phyloP scores from a whole-genome alignment of 2,329 filamentous ascomycete genomes.

The Aplosporella prunicola region DNA sequence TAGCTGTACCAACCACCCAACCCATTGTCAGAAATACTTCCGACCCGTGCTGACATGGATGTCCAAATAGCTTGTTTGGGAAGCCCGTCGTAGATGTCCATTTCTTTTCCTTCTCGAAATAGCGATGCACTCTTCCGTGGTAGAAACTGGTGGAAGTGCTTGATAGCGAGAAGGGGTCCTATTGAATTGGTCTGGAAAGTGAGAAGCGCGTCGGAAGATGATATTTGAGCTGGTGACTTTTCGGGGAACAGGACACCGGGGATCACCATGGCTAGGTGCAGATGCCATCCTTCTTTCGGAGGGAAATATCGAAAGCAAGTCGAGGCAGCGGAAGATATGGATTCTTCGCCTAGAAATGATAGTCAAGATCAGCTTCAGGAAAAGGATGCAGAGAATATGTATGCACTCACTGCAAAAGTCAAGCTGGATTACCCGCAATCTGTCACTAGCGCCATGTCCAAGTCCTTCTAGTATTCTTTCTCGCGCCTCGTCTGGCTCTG shows the following conservation, averaged over 20 bases:
- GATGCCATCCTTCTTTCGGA: slow-evolving; percentile 3
- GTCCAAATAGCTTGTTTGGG: slow-evolving; percentile 54
- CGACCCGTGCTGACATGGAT: slow-evolving; percentile 71
- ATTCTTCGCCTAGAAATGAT: slow-evolving; percentile 53
- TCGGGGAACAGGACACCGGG: slow-evolving; percentile 67
- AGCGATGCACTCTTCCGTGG: slow-evolving; percentile 49
- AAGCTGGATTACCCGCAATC: slow-evolving; percentile 44
- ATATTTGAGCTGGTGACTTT: slow-evolving; percentile 57
- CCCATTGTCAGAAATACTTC: slow-evolving; percentile 61
- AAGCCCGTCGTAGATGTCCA: slow-evolving; percentile 19
- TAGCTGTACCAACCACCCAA: slow-evolving; percentile 78
- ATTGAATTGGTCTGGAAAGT: slow-evolving; percentile 67
- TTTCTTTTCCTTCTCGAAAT: slow-evolving; percentile 11
- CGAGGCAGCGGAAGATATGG: slow-evolving; percentile 49
- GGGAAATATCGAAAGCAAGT: slow-evolving; percentile 47
- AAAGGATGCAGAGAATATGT: background rate
- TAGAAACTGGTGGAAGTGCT: slow-evolving; percentile 62
- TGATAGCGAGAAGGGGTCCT: slow-evolving; percentile 65
- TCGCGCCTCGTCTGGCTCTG: slow-evolving; percentile 40
- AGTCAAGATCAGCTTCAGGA: background rate
- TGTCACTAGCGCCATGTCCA: slow-evolving; percentile 33
- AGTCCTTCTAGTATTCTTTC: slow-evolving; percentile 43
- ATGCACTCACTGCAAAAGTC: slow-evolving; percentile 46
- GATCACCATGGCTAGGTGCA: slow-evolving; percentile 60
- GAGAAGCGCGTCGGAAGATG: slow-evolving; percentile 50